These are phyloP conservation scores for Gracilaria gracilis DNA, from an alignment of 23 red algal genomes.

Conservation along the genomic window DNA sequence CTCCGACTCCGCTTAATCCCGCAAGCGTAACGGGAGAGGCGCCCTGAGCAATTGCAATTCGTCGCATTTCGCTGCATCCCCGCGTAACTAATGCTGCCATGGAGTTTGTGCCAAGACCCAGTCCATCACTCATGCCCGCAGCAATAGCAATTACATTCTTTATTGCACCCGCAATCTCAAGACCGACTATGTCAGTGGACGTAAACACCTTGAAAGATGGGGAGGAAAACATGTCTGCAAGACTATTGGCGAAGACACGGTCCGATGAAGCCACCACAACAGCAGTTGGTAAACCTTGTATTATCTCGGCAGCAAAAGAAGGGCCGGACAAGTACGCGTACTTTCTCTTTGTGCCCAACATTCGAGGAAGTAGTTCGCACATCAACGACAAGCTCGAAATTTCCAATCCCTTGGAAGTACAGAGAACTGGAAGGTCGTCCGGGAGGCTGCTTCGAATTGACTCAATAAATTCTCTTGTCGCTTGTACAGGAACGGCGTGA, in stretches of 20 bases:
- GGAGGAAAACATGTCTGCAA: constrained; percentile 88
- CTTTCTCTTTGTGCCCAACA: constrained; percentile 62
- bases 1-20: constrained; percentile 93
- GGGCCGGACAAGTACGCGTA: constrained; percentile 96
- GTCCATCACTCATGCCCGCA: constrained; percentile 94
- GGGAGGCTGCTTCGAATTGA: constrained; percentile 37
- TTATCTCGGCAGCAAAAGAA: constrained; percentile 93
- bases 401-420: constrained; percentile 95
- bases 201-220: constrained; percentile 95
- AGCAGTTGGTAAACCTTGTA: constrained; percentile 89
- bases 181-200: constrained; percentile 84
- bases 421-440: constrained; percentile 83
- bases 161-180: constrained; percentile 94
- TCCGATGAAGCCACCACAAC: constrained; percentile 88
- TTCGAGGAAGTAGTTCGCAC: constrained; percentile 89
- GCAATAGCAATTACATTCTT: constrained; percentile 99
- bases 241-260: constrained; percentile 47
- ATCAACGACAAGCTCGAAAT: constrained; percentile 78
- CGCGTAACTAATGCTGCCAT: constrained; percentile 97
- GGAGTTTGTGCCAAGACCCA: constrained; percentile 96
- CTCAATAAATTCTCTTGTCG: constrained; percentile 73
- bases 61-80: constrained; percentile 97
- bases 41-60: constrained; percentile 82
- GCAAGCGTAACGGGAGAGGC: constrained; percentile 88
- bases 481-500: constrained; percentile 95